These are phyloP conservation scores for Lizanozyma gosingica DNA, from an alignment of 1,139 yeast genomes.

Conservation along the genomic window DNA sequence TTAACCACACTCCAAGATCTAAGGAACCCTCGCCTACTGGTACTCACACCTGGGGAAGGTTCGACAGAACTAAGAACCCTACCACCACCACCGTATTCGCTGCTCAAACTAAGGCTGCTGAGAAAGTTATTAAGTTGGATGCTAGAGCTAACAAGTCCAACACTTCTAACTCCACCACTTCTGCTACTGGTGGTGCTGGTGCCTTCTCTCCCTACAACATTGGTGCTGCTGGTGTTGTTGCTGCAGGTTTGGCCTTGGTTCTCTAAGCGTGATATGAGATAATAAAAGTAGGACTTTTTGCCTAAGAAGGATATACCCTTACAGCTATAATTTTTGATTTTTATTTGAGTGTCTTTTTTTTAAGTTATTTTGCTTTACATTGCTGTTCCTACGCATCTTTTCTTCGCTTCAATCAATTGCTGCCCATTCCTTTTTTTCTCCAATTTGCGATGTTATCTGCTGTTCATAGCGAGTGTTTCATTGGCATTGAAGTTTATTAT, in stretches of 20 bases:
- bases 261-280: background rate
- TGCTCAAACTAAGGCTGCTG: conserved; percentile 21
- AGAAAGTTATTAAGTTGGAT: background rate
- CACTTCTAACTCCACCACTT: conserved; percentile 1
- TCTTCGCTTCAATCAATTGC: no score
- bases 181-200: background rate
- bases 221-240: conserved; percentile 1
- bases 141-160: background rate
- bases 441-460: no score
- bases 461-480: no score
- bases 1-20: conserved; percentile 29
- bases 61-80: conserved; percentile 34
- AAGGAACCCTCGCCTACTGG: conserved; percentile 21
- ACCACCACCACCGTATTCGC: conserved; percentile 25
- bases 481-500: conserved; percentile 2
- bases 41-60: conserved; percentile 40
- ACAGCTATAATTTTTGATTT: no score
- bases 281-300: background rate
- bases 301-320: no score
- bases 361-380: no score
- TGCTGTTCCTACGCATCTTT: no score
- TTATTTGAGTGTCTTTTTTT: no score
- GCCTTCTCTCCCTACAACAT: background rate
- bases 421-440: no score
- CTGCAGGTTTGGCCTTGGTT: conserved; percentile 1